Base-by-base conservation (phyloP, 176 grass and related monocot species). In the Carex kokanica region DNA sequence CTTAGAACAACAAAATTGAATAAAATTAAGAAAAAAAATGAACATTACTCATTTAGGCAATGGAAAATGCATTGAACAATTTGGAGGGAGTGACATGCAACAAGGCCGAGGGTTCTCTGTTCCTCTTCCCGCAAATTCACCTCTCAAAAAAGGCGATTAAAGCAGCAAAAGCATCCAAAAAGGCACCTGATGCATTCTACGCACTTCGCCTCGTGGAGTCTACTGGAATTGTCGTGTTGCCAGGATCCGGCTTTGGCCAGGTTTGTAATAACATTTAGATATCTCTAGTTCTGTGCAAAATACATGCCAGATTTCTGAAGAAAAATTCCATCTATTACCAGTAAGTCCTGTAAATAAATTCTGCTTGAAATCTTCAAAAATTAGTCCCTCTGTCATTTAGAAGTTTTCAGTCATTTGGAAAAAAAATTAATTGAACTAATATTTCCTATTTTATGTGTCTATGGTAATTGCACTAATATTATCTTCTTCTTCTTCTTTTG, bases 31-130 rank as follows among this genome's bases (percentile, higher is more conserved):
- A 12, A 18, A 11, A n/a, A n/a, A 8, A 11, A 49, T 49, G 2
- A 52, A 16, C 13, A 29, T 23, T 53, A 53, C 45, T 49, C 5
- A 74, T 74, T 29, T 29, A 97, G 94, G 87, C 87, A 62, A 73
- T 97, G 67, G 94, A 94, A 74, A 65, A 91, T 85, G 94, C 94
- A 58, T 97, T 94, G 54, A 92, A 92, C 73, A 88, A 58, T 12
- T 89, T 97, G 40, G 94, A 97, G 68, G 94, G 90, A 68, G 78
- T 94, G 64, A 82, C 88, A 27, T 97, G 94, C 80, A 97, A 97
- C 88, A 92, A 94, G 69, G 85, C 92, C 16, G 94, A 97, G 88
- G 94, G 92, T 80, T 90, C 94, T 18, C 92, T 97, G 90, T 97
- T 92, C 78, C 81, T 97, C 49, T 97, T 97, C 84, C 94, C 94